Evolutionary conservation across 345 rosid species (phyloP).

Genomic region (Jatropha curcas): DNA sequence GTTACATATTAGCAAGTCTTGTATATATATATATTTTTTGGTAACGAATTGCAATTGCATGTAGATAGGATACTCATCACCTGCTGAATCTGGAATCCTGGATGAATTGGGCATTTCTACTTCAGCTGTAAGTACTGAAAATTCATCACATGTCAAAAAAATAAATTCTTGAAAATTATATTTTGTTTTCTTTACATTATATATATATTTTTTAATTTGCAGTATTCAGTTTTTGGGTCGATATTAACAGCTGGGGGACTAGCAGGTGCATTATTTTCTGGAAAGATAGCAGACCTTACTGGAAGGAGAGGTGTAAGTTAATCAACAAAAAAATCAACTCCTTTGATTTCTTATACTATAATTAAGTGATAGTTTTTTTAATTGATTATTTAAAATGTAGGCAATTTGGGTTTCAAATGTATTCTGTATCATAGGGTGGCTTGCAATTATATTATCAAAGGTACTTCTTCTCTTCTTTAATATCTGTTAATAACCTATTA

Average conservation of each 20-base stretch:
- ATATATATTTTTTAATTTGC: neutral
- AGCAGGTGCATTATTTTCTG: constrained; percentile 30
- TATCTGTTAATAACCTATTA: no score
- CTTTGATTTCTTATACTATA: no score
- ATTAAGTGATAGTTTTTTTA: no score
- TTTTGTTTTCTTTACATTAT: neutral
- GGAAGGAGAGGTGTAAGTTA: constrained; percentile 42
- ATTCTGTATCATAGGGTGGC: constrained; percentile 50
- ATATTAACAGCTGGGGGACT: constrained; percentile 36
- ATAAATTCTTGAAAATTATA: neutral
- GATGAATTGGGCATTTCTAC: constrained; percentile 41
- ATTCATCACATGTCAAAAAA: neutral
- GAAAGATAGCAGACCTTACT: constrained; percentile 32
- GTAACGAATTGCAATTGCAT: no score
- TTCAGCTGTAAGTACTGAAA: constrained; percentile 23
- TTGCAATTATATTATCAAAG: constrained; percentile 48
- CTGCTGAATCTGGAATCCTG: constrained; percentile 42
- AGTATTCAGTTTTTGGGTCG: constrained; percentile 44
- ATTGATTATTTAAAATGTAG: neutral
- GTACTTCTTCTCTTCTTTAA: no score
- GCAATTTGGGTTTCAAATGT: constrained; percentile 40
- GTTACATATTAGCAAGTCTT: no score
- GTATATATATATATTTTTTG: no score
- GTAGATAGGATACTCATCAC: constrained; percentile 46
- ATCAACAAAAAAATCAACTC: no score